These are phyloP conservation scores for Leptomonas pyrrhocoris DNA, from an alignment of 208 protist genomes.

Conservation along the genomic window DNA sequence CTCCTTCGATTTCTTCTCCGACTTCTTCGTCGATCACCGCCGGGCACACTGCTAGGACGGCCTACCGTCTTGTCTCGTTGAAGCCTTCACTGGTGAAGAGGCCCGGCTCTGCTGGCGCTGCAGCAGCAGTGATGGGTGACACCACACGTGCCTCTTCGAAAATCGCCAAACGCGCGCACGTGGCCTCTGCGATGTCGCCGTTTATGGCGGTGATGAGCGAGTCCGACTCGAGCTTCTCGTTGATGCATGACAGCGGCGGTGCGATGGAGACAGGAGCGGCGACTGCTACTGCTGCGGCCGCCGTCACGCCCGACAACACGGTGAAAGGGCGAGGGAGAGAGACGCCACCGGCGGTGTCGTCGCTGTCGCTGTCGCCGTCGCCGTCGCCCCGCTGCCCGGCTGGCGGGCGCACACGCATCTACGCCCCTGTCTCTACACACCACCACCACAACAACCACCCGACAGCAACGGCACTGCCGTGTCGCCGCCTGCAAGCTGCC, in stretches of 20 bases:
- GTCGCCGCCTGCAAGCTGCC: not conserved
- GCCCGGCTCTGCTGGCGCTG: not conserved
- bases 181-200: slow-evolving; percentile 20
- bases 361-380: slow-evolving; percentile 3
- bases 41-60: not conserved
- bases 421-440: not conserved
- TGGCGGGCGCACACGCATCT: not conserved
- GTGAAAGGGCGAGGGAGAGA: too few species aligned
- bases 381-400: slow-evolving; percentile 23
- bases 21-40: not conserved
- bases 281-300: not conserved
- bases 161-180: not conserved
- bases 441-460: not conserved
- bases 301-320: not conserved
- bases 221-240: slow-evolving; percentile 25
- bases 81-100: not conserved
- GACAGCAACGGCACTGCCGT: slow-evolving; percentile 4
- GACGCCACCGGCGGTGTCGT: not conserved
- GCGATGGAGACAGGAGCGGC: not conserved
- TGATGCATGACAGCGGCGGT: slow-evolving; percentile 8
- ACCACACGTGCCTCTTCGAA: not conserved
- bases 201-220: slow-evolving; percentile 16
- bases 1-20: not conserved
- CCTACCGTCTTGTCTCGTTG: slow-evolving; percentile 13
- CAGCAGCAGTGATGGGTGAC: not conserved